A percentile compares a stretch with the other conserved stretches of the same genome.
Evolutionary conservation across 768 basidiomycete genomes (phyloP).

Genomic region (Tricholoma saponaceum): DNA sequence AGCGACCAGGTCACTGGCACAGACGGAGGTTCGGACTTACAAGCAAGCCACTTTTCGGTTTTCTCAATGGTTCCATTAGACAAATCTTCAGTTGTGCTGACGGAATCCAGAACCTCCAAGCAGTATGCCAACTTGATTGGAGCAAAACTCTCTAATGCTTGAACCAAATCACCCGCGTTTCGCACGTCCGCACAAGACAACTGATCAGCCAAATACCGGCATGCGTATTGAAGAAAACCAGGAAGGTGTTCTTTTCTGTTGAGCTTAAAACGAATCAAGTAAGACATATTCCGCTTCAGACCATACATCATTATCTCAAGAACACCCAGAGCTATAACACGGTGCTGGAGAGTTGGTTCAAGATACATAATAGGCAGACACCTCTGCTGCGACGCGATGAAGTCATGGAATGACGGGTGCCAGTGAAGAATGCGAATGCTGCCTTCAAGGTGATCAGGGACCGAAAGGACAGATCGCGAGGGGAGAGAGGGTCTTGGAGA

Average conservation of each 20-base stretch:
- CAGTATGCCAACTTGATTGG: constrained; percentile 11
- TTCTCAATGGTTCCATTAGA: constrained; percentile 2
- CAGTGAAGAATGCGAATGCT: constrained; percentile 11
- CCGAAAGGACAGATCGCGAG: constrained; percentile 12
- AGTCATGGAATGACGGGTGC: constrained; percentile 14
- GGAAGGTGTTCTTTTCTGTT: constrained; percentile 10
- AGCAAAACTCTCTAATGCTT: constrained; percentile 1
- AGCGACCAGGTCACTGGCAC: not conserved
- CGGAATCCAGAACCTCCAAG: constrained; percentile 11
- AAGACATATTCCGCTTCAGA: constrained; percentile 13
- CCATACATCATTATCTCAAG: constrained; percentile 12
- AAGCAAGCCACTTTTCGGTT: constrained; percentile 7
- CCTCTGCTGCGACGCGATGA: constrained; percentile 7
- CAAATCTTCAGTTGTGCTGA: constrained; percentile 8
- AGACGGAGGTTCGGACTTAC: not conserved
- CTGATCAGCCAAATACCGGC: constrained; percentile 14
- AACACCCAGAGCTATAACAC: constrained; percentile 5
- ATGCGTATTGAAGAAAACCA: constrained; percentile 11
- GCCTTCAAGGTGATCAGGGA: constrained; percentile 9
- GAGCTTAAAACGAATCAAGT: constrained; percentile 13
- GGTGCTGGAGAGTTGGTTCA: constrained; percentile 13
- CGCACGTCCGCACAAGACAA: constrained; percentile 3
- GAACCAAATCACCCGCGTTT: constrained; percentile 5
- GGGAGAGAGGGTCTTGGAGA: too few species aligned
- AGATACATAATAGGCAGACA: constrained; percentile 12